Conservation (phyloP, 2,329 filamentous ascomycete species). For the Botrytis squamosa region DNA sequence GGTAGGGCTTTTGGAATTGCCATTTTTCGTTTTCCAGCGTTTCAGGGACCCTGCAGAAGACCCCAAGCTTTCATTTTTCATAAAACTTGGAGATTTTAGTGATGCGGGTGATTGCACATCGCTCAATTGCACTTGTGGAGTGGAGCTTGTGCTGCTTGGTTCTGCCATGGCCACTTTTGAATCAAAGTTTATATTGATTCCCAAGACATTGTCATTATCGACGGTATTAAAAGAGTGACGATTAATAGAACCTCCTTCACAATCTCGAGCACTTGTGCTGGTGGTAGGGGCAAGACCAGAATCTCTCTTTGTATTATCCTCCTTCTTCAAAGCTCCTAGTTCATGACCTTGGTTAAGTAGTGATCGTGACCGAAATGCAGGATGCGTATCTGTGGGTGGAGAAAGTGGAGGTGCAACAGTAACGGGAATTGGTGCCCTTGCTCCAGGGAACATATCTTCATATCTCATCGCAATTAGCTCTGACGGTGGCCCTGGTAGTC, state of each 20-base stretch:
- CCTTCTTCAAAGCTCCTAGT: slow-evolving; percentile 42
- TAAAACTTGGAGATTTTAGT: slow-evolving; percentile 20
- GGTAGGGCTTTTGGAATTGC: slow-evolving; percentile 21
- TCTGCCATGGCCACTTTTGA: slow-evolving; percentile 15
- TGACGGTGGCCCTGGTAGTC: slow-evolving; percentile 34
- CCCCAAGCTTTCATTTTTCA: slow-evolving; percentile 26
- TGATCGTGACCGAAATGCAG: slow-evolving; percentile 31
- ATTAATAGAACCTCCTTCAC: slow-evolving; percentile 37
- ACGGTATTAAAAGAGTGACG: slow-evolving; percentile 39
- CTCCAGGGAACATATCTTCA: slow-evolving; percentile 55
- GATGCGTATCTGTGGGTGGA: slow-evolving; percentile 36
- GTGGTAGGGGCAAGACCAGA: slow-evolving; percentile 52
- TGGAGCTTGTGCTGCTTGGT: background rate
- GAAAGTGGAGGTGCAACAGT: slow-evolving; percentile 35
- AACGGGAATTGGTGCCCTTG: slow-evolving; percentile 55
- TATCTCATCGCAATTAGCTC: slow-evolving; percentile 56
- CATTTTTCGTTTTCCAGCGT: slow-evolving; percentile 29
- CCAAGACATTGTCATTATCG: slow-evolving; percentile 30
- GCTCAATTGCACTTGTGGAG: slow-evolving; percentile 1
- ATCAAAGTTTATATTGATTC: slow-evolving; percentile 33
- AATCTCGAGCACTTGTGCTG: slow-evolving; percentile 42
- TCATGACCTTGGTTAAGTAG: slow-evolving; percentile 12
- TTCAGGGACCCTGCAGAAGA: slow-evolving; percentile 19
- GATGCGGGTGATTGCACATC: slow-evolving; percentile 20
- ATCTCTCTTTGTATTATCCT: slow-evolving; percentile 49